These are phyloP conservation scores for Plasmodium coatneyi DNA, from an alignment of 169 alveolate species.

Conservation along the genomic window DNA sequence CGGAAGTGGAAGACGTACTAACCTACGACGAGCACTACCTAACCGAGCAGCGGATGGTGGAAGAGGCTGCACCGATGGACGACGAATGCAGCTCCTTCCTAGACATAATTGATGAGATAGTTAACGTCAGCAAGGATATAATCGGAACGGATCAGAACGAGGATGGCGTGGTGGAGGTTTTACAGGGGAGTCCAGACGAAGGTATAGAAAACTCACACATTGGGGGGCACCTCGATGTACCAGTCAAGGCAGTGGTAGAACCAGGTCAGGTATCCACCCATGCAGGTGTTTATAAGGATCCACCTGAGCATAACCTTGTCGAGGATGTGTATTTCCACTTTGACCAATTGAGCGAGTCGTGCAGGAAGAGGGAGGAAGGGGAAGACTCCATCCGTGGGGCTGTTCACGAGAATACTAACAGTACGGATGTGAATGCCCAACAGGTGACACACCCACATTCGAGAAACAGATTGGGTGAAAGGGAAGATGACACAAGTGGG, in stretches of 20 bases:
- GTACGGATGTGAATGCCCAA: neutral
- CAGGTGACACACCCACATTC: neutral
- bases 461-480: neutral
- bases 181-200: neutral
- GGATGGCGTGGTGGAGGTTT: neutral
- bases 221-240: neutral
- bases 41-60: neutral
- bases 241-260: neutral
- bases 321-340: slow-evolving; percentile 2
- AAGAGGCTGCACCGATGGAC: neutral
- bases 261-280: neutral
- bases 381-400: neutral
- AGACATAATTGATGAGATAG: slow-evolving; percentile 56
- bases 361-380: neutral
- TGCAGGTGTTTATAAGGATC: neutral
- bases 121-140: slow-evolving; percentile 38
- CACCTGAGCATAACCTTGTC: neutral
- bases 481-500: neutral
- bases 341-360: neutral
- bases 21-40: neutral
- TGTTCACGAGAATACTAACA: neutral
- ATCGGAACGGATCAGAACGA: slow-evolving; percentile 16
- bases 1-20: neutral
- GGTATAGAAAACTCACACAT: neutral
- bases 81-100: slow-evolving; percentile 16